Evolutionary conservation across 306 rosid species (phyloP), one percentile per base, ranked within the genome.

Genomic region (Fragaria iinumae): DNA sequence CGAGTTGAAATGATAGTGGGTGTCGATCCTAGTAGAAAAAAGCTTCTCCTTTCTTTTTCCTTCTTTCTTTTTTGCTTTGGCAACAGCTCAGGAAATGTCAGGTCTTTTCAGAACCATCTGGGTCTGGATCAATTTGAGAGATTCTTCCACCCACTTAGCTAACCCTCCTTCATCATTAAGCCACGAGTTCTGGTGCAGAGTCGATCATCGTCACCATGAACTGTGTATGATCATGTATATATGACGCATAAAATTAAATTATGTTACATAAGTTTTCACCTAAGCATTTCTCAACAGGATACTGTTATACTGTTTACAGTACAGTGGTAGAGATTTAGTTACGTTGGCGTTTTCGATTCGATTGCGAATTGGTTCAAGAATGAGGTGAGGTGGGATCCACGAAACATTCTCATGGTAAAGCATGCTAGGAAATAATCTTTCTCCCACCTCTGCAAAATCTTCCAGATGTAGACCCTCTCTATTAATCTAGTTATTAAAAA

Each of bases 1-100:
- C 64, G 80, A 72, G 76, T 69, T 73, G 84, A 88, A 88, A 91
- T 89, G 95, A 91, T 91, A 94, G 89, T 91, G 97, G 90, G 69
- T 85, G 85, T 88, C 93, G 87, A 87, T 81, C 91, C 36, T 32
- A 32, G 36, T 32, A 3, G 36, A 3, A 32, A 32, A 32, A 32
- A 32, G 86, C 77, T 69, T 80, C 72, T 75, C 67, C 74, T 68
- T 83, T 74, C 48, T 39, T 71, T 71, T 67, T 60, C 27, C 6
- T 12, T 17, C 36, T 79, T 75, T 66, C 45, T 71, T 80, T 41
- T 86, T 86, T 81, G 69, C 76, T 83, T 83, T 77, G 88, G 84
- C 80, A 85, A 89, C 87, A 77, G 87, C 81, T 82, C 87, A 86
- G 78, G 86, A 43, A 76, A 79, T 87, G 97, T 90, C 93, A 86